phyloP scores from a whole-genome alignment of 1,139 yeast species.

The Pichia sp. region DNA sequence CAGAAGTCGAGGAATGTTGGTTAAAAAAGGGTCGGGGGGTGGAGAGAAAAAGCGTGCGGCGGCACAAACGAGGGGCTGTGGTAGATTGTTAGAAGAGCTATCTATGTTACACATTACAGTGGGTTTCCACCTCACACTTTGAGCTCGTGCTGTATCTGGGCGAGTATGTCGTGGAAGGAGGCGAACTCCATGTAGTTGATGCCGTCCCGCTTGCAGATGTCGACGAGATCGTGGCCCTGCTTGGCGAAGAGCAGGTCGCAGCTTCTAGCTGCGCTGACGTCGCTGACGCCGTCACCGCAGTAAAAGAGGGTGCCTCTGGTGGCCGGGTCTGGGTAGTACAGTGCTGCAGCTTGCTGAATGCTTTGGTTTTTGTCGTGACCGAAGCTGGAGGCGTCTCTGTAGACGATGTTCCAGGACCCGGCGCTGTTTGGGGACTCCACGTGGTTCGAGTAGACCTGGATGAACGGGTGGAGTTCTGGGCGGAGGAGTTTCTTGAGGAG shows the following conservation, averaged over 20 bases:
- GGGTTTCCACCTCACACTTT: neutral
- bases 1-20: too few species aligned
- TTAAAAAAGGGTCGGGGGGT: too few species aligned
- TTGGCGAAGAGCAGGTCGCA: conserved; percentile 92
- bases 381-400: conserved; percentile 77
- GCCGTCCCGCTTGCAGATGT: conserved; percentile 71
- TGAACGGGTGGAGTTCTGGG: conserved; percentile 64
- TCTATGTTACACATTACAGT: neutral
- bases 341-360: conserved; percentile 4
- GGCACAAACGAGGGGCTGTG: too few species aligned
- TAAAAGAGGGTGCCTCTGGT: conserved; percentile 44
- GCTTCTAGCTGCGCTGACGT: conserved; percentile 90
- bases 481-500: conserved; percentile 64
- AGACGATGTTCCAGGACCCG: conserved; percentile 73
- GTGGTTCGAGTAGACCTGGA: conserved; percentile 79
- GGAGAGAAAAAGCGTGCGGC: too few species aligned
- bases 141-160: conserved; percentile 38
- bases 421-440: conserved; percentile 41
- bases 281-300: conserved; percentile 97
- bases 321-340: conserved; percentile 1
- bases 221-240: conserved; percentile 83
- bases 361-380: conserved; percentile 78
- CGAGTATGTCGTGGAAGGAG: conserved; percentile 67
- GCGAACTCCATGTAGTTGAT: conserved; percentile 85
- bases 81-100: neutral